A percentile compares a stretch with the other conserved stretches of the same genome.
These are phyloP conservation scores for Fusarium gaditjirri DNA, from an alignment of 2,329 filamentous ascomycete species.

Conservation along the genomic window DNA sequence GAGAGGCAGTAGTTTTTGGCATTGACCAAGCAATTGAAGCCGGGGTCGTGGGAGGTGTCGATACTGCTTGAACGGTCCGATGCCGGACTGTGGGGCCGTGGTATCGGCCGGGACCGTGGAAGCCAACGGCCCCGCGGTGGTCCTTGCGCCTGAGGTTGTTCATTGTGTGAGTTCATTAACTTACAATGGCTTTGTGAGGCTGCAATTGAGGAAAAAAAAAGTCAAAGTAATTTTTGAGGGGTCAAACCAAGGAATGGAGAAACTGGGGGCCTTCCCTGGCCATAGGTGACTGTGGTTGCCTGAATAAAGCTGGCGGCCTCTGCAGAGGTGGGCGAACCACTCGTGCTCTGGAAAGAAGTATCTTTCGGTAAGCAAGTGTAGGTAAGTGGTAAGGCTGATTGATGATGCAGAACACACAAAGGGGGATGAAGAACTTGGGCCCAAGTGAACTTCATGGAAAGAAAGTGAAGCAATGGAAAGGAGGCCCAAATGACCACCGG, in stretches of 20 bases:
- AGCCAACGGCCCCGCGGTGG: slow-evolving; percentile 10
- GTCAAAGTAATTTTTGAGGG: not conserved
- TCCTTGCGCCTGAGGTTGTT: slow-evolving; percentile 14
- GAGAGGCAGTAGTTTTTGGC: not conserved
- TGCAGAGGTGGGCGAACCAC: slow-evolving; percentile 15
- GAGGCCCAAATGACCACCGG: not conserved
- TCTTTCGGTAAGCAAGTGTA: not conserved
- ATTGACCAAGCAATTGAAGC: not conserved
- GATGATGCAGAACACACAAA: not conserved
- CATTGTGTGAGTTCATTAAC: slow-evolving; percentile 4
- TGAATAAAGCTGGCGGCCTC: slow-evolving; percentile 7
- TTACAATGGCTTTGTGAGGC: slow-evolving; percentile 25
- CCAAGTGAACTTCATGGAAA: not conserved
- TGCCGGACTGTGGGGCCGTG: slow-evolving; percentile 30
- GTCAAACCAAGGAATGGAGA: slow-evolving; percentile 4
- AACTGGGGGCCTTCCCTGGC: slow-evolving; percentile 16
- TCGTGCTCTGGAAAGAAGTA: not conserved
- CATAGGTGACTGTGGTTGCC: slow-evolving; percentile 11
- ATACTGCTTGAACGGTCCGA: slow-evolving; percentile 12
- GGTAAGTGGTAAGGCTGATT: not conserved
- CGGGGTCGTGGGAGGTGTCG: slow-evolving; percentile 12
- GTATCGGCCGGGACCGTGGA: not conserved
- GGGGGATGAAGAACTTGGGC: not conserved
- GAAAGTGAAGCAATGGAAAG: not conserved
- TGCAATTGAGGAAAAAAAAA: not conserved